These are phyloP conservation scores for Misopates orontium DNA, from an alignment of 257 asterid species.

Conservation along the genomic window DNA sequence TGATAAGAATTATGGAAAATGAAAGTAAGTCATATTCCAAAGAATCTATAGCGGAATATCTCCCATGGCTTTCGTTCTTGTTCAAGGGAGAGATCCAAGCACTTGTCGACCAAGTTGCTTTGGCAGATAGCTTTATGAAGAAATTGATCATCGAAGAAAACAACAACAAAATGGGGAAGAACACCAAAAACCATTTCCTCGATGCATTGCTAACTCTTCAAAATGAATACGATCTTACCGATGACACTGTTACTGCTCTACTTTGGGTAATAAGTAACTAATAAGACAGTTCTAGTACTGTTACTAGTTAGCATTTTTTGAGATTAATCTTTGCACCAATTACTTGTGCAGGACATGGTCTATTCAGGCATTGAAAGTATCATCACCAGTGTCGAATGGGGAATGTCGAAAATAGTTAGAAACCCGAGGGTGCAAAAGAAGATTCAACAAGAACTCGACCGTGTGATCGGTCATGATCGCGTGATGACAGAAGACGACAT, in stretches of 20 bases:
- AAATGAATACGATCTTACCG: slow-evolving; percentile 64
- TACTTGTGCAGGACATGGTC: slow-evolving; percentile 71
- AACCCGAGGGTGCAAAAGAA: slow-evolving; percentile 83
- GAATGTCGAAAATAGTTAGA: slow-evolving; percentile 68
- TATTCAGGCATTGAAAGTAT: slow-evolving; percentile 89
- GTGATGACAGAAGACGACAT: slow-evolving; percentile 66
- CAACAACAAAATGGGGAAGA: slow-evolving; percentile 57
- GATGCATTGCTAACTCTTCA: slow-evolving; percentile 79
- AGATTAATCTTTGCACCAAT: too few species aligned
- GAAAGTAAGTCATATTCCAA: slow-evolving; percentile 54
- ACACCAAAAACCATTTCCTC: slow-evolving; percentile 75
- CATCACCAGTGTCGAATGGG: slow-evolving; percentile 78
- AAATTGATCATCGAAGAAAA: slow-evolving; percentile 86
- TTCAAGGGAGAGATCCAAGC: slow-evolving; percentile 50
- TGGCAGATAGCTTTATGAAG: slow-evolving; percentile 51
- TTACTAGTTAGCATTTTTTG: too few species aligned
- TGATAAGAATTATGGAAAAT: slow-evolving; percentile 59
- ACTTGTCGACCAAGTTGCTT: slow-evolving; percentile 45
- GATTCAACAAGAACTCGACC: slow-evolving; percentile 74
- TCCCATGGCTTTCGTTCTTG: slow-evolving; percentile 63
- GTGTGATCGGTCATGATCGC: slow-evolving; percentile 54
- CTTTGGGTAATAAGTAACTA: slow-evolving; percentile 58
- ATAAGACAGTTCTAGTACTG: too few species aligned
- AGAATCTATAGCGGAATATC: slow-evolving; percentile 54
- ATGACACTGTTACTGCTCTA: slow-evolving; percentile 74